Percentiles rank a stretch among this genome's conserved stretches.
phyloP scores from a whole-genome alignment of 805 yeast species.

The Zygoascus bituminiphila region DNA sequence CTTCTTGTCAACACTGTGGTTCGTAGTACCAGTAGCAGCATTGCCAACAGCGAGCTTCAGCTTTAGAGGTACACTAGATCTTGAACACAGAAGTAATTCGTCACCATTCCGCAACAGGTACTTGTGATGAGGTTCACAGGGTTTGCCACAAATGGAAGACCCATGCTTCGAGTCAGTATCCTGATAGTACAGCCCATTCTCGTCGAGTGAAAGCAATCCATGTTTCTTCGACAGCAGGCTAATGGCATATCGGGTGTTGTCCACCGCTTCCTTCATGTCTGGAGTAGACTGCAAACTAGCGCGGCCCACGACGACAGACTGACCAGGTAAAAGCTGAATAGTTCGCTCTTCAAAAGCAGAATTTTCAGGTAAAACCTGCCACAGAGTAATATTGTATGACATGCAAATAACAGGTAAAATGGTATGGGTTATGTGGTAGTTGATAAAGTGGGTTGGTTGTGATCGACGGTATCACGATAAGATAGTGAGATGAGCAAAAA shows the following conservation, averaged over 20 bases:
- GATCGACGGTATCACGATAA: background rate
- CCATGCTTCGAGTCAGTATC: constrained; percentile 5
- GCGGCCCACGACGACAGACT: background rate
- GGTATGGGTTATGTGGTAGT: background rate
- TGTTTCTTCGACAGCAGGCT: background rate
- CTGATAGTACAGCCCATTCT: background rate
- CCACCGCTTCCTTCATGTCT: background rate
- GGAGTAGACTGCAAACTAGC: background rate
- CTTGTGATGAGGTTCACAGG: background rate
- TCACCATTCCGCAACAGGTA: background rate
- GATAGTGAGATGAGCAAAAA: too few relatives aligned
- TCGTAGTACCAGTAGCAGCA: background rate
- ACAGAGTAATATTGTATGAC: background rate
- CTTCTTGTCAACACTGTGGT: constrained; percentile 3
- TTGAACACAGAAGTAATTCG: background rate
- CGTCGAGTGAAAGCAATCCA: background rate
- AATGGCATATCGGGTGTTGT: background rate
- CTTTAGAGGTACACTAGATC: background rate
- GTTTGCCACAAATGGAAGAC: background rate
- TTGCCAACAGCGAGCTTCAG: background rate
- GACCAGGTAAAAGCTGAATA: background rate
- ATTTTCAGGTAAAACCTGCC: background rate
- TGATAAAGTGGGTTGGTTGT: too few relatives aligned
- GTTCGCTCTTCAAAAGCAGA: background rate
- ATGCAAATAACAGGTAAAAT: background rate